Base-by-base conservation (phyloP, 2,329 filamentous ascomycete genomes). In the Pseudogymnoascus verrucosus region DNA sequence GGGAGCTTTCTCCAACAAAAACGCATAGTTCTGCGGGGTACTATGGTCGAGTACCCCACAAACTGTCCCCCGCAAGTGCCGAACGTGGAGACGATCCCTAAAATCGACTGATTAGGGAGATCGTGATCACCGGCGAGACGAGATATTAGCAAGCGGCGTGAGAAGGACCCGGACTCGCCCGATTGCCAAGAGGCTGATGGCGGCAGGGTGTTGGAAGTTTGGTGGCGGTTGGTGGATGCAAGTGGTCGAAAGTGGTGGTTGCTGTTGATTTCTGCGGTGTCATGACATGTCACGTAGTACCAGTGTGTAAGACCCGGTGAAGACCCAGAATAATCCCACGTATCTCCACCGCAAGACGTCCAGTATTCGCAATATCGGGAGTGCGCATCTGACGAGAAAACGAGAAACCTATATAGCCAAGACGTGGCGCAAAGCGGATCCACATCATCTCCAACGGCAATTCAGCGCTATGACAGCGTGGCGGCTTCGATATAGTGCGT, bases 1-100 rank as follows among this genome's bases (percentile, higher is more conserved):
- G 23, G 40, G 16, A 51, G 44, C 44, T 51, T 51, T 51, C 44
- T 28, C 44, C 44, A 51, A 51, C 44, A 51, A 51, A 47, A 47
- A 23, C 5, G 42, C 16, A 44, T 19, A 44, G 42, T 47, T 47
- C 42, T 47, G 42, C 19, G 42, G 42, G 42, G 42, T 47, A 8
- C 21, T 47, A 21, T 23, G 5, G 19, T 47, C 42, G 11, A 42
- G 19, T 23, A 47, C 42, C 44, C 47, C 47, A 16, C 26, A 16
- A 26, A 31, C 14, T 6, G 2, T 7, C 26, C 47, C 47, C 47
- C 26, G 12, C 47, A 31, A 31, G 47, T 54, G 47, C 26, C 47
- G 47, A 54, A 54, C 47, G 47, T 54, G 47, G 47, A 11, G 26
- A 31, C 26, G 47, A 54, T 54, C 47, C 47, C 47, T 12, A 16